Evolutionary conservation across 805 yeast species (phyloP).

Genomic region (Wickerhamomyces queroliae): DNA sequence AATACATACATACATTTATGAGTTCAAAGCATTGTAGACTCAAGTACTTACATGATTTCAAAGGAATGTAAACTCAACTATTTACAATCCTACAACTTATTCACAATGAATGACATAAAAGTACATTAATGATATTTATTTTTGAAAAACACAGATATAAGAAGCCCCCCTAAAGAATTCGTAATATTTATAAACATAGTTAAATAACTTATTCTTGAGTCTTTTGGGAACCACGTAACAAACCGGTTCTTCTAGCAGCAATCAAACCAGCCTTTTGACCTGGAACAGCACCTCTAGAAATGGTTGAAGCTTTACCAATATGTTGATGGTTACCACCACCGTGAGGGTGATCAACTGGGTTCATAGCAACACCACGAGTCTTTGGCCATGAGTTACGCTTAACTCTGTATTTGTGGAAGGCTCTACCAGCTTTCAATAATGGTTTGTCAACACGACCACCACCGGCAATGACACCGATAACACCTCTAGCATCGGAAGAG

Average conservation of each 20-base stretch:
- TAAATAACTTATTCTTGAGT: constrained; percentile 55
- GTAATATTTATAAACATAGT: constrained; percentile 20
- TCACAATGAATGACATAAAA: background rate
- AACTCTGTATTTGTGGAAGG: constrained; percentile 98
- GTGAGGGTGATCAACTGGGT: constrained; percentile 99
- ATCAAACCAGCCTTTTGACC: constrained; percentile 99
- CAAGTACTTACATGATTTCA: too few species aligned
- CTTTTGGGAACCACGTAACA: constrained; percentile 99
- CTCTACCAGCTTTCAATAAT: constrained; percentile 99
- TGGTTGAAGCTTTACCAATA: constrained; percentile 99
- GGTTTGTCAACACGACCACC: constrained; percentile 99
- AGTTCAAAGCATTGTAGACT: too few species aligned
- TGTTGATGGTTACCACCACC: constrained; percentile 99
- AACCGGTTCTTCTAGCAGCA: constrained; percentile 99
- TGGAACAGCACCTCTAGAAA: constrained; percentile 98
- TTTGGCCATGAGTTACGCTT: constrained; percentile 99
- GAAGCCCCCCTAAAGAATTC: constrained; percentile 19
- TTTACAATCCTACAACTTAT: background rate
- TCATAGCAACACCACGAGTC: constrained; percentile 99
- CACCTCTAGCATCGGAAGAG: constrained; percentile 97
- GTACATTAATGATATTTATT: constrained; percentile 13
- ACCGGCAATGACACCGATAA: constrained; percentile 99
- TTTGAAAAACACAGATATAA: constrained; percentile 13
- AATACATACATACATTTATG: too few species aligned
- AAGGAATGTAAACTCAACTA: too few species aligned